Conservation (phyloP, 306 rosid genomes). For the Glycine soja region DNA sequence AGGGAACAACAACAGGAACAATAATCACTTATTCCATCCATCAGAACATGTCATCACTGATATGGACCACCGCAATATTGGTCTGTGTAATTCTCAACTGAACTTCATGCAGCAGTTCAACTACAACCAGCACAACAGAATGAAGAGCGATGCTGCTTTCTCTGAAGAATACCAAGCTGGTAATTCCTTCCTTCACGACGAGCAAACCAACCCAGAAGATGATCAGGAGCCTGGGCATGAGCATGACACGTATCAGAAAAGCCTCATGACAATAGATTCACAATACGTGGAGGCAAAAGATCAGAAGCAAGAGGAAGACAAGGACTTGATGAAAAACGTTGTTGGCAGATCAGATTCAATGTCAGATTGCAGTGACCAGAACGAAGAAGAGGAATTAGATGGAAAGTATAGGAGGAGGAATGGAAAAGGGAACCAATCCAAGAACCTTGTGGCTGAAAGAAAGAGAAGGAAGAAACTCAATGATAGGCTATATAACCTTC, state of each 20-base stretch:
- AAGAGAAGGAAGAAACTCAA: slow-evolving; percentile 95
- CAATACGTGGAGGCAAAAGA: slow-evolving; percentile 46
- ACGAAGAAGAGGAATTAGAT: slow-evolving; percentile 73
- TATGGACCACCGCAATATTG: slow-evolving; percentile 45
- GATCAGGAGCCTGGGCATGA: not conserved
- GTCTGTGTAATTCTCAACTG: slow-evolving; percentile 59
- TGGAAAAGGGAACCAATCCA: slow-evolving; percentile 79
- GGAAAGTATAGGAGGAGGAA: slow-evolving; percentile 70
- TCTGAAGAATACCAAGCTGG: slow-evolving; percentile 61
- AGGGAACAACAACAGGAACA: slow-evolving; percentile 43
- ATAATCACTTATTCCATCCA: slow-evolving; percentile 41
- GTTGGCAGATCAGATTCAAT: slow-evolving; percentile 68
- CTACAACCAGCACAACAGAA: slow-evolving; percentile 45
- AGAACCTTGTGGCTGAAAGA: slow-evolving; percentile 89
- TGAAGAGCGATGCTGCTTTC: slow-evolving; percentile 48
- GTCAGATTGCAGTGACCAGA: slow-evolving; percentile 91
- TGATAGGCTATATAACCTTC: slow-evolving; percentile 79
- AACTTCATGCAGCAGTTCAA: slow-evolving; percentile 72
- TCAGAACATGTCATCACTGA: slow-evolving; percentile 60
- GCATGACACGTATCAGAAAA: slow-evolving; percentile 47
- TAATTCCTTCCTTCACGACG: slow-evolving; percentile 55
- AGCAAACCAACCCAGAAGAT: slow-evolving; percentile 50
- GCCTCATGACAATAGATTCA: slow-evolving; percentile 48
- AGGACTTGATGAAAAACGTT: slow-evolving; percentile 59
- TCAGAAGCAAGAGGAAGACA: slow-evolving; percentile 60